Percentiles rank a stretch among this genome's conserved stretches.
Conservation (phyloP, 2,329 filamentous ascomycete genomes). For the Colletotrichum filicis region DNA sequence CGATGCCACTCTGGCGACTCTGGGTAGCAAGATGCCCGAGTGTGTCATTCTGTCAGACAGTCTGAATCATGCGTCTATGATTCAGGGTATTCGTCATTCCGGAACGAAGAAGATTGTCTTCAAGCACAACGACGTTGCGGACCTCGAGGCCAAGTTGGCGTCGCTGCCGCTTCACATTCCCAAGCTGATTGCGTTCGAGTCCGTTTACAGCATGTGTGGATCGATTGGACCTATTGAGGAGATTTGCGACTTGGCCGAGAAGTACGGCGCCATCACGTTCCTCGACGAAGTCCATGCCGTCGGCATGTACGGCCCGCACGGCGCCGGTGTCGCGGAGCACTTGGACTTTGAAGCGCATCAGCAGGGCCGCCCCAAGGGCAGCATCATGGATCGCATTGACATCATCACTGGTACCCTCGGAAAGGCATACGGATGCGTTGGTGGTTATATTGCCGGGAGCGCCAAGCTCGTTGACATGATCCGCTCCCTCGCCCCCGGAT, state of each 20-base stretch:
- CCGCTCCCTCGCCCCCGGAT: constrained; percentile 93
- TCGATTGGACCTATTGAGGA: constrained; percentile 95
- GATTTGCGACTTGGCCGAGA: constrained; percentile 96
- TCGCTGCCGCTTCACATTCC: constrained; percentile 85
- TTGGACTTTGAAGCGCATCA: constrained; percentile 91
- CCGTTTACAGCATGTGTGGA: constrained; percentile 99
- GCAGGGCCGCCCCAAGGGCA: constrained; percentile 79
- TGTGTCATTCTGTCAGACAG: constrained; percentile 99
- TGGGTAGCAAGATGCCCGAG: constrained; percentile 96
- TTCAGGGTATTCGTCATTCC: constrained; percentile 97
- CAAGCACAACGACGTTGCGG: constrained; percentile 96
- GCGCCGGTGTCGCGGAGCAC: constrained; percentile 96
- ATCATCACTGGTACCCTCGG: constrained; percentile 98
- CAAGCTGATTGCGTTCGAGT: constrained; percentile 99
- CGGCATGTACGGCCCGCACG: constrained; percentile 97
- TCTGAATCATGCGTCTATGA: constrained; percentile 98
- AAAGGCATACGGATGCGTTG: constrained; percentile 97
- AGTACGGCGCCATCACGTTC: constrained; percentile 97
- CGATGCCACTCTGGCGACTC: constrained; percentile 93
- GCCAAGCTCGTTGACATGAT: constrained; percentile 89
- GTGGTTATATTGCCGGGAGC: constrained; percentile 95
- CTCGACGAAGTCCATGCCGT: constrained; percentile 98
- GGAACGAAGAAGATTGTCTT: constrained; percentile 98
- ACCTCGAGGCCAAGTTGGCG: constrained; percentile 92
- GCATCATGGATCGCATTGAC: constrained; percentile 94